A percentile compares a stretch with the other conserved stretches of the same genome.
phyloP scores from a whole-genome alignment of 208 protist species.

The Leishmania lainsoni region DNA sequence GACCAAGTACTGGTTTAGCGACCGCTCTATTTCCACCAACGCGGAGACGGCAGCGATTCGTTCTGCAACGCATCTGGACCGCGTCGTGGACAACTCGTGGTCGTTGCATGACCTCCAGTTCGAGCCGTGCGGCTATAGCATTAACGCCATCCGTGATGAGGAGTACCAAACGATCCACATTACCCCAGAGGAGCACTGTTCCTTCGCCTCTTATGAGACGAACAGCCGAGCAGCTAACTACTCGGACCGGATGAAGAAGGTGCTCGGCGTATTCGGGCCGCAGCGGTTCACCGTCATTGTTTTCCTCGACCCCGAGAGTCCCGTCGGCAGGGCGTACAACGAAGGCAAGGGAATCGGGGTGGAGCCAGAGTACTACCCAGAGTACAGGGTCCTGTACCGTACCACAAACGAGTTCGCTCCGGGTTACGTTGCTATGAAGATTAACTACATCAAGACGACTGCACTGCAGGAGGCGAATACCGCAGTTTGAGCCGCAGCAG shows the following conservation, averaged over 20 bases:
- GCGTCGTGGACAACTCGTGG: conserved; percentile 79
- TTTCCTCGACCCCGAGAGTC: conserved; percentile 81
- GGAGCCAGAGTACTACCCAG: conserved; percentile 74
- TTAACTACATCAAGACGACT: conserved; percentile 71
- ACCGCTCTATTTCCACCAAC: conserved; percentile 66
- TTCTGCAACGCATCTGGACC: conserved; percentile 59
- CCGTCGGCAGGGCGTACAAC: conserved; percentile 71
- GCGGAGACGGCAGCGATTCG: conserved; percentile 75
- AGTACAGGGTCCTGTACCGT: conserved; percentile 72
- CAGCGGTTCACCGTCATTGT: conserved; percentile 89
- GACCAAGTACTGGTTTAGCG: conserved; percentile 85
- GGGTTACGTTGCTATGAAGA: conserved; percentile 82
- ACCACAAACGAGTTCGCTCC: conserved; percentile 84
- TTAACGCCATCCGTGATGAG: conserved; percentile 88
- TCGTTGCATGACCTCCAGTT: conserved; percentile 91
- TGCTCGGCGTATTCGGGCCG: conserved; percentile 76
- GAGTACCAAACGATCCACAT: conserved; percentile 96
- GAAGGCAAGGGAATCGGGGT: conserved; percentile 63
- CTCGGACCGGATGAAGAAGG: conserved; percentile 55
- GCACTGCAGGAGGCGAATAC: conserved; percentile 25
- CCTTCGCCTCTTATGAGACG: conserved; percentile 95
- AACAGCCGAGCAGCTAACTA: conserved; percentile 80
- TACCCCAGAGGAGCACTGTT: conserved; percentile 93
- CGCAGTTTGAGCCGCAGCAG: not conserved
- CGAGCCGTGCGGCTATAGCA: conserved; percentile 95